Evolutionary conservation across 768 basidiomycete species (phyloP).

Genomic region (Sutorius australiensis): DNA sequence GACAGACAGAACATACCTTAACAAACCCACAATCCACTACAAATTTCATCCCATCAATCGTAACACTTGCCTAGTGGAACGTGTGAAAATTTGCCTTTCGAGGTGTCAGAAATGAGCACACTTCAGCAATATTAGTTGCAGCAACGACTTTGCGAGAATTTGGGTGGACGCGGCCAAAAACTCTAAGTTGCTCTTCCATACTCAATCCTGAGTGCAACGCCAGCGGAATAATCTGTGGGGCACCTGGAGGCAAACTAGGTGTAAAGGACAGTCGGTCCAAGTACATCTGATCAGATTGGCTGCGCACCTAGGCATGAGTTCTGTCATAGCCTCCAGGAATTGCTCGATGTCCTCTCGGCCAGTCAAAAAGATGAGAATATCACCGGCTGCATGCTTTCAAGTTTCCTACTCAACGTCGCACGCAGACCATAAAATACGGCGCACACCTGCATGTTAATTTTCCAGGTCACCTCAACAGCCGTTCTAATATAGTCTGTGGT

Average conservation of each 20-base stretch:
- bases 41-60: constrained; percentile 92
- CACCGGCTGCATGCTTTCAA: constrained; percentile 71
- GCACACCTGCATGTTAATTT: constrained; percentile 72
- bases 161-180: constrained; percentile 74
- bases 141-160: constrained; percentile 87
- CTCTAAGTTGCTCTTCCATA: constrained; percentile 80
- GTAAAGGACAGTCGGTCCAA: not conserved
- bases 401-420: not conserved
- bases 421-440: not conserved
- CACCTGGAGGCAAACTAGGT: constrained; percentile 49
- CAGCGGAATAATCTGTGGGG: constrained; percentile 57
- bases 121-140: constrained; percentile 95
- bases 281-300: not conserved
- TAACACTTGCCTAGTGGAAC: constrained; percentile 76
- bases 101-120: constrained; percentile 24
- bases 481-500: constrained; percentile 74
- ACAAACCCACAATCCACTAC: constrained; percentile 95
- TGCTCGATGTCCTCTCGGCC: constrained; percentile 96
- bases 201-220: constrained; percentile 88
- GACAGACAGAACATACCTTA: constrained; percentile 54
- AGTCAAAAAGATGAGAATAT: constrained; percentile 91
- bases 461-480: constrained; percentile 82
- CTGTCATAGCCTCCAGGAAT: constrained; percentile 75
- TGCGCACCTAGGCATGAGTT: constrained; percentile 67
- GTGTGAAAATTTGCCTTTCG: not conserved